Conservation (phyloP, 2,329 filamentous ascomycete species). For the Xylaria arbuscula region DNA sequence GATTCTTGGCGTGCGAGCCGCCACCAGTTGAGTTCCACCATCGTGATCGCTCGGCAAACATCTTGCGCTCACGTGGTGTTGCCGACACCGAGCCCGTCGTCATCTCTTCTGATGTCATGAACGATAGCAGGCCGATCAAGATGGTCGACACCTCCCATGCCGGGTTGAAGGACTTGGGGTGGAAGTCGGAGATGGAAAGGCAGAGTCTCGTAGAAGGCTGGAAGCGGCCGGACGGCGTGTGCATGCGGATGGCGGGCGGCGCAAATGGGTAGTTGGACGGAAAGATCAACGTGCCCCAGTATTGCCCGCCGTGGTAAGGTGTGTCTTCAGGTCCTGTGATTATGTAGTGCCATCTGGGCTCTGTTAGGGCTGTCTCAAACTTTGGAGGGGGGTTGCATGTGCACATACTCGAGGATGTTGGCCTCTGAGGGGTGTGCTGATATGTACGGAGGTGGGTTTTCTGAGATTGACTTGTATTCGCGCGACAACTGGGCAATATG, state of each 20-base stretch:
- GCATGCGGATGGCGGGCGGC: conserved; percentile 97
- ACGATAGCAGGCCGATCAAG: conserved; percentile 89
- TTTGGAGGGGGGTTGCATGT: conserved; percentile 13
- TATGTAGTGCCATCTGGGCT: conserved; percentile 86
- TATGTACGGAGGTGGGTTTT: conserved; percentile 89
- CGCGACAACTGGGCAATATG: conserved; percentile 62
- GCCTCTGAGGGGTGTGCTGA: conserved; percentile 87
- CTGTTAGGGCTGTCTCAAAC: conserved; percentile 37
- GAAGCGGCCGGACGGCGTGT: conserved; percentile 95
- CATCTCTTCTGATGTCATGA: conserved; percentile 99
- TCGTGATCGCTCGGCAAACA: conserved; percentile 79
- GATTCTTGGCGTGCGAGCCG: conserved; percentile 72
- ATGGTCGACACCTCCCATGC: conserved; percentile 99
- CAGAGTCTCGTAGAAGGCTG: conserved; percentile 92
- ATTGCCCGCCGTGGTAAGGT: conserved; percentile 93
- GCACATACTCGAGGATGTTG: conserved; percentile 85
- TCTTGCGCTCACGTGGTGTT: conserved; percentile 79
- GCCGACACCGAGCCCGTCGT: conserved; percentile 90
- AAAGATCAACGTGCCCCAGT: conserved; percentile 97
- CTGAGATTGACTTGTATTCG: conserved; percentile 71
- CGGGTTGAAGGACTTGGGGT: conserved; percentile 97
- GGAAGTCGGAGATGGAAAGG: conserved; percentile 96
- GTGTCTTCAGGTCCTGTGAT: conserved; percentile 94
- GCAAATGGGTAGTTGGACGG: conserved; percentile 97
- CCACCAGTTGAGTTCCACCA: conserved; percentile 99